These are phyloP conservation scores for Hymenoscyphus occultus DNA, from an alignment of 2,329 filamentous ascomycete species.

Conservation along the genomic window DNA sequence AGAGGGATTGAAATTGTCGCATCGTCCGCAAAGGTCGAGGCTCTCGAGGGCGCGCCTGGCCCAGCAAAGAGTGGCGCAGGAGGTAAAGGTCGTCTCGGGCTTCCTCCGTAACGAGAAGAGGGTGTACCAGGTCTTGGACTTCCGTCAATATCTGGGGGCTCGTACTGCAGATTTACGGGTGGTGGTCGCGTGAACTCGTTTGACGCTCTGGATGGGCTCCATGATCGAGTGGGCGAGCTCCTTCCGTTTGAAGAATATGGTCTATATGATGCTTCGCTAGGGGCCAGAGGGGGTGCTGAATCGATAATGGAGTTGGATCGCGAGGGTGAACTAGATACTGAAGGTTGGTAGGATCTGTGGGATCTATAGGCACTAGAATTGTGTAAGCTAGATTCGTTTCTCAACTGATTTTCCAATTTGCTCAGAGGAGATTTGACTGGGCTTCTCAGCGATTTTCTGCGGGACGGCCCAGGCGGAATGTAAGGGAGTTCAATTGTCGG, in stretches of 20 bases:
- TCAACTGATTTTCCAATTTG: conserved; percentile 21
- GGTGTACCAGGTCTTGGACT: conserved; percentile 87
- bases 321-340: conserved; percentile 44
- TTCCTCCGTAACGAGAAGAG: conserved; percentile 83
- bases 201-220: conserved; percentile 52
- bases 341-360: conserved; percentile 48
- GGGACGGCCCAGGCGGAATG: conserved; percentile 51
- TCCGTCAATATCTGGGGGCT: conserved; percentile 85
- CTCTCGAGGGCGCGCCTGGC: conserved; percentile 48
- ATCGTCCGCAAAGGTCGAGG: conserved; percentile 58
- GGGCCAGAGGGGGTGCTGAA: conserved; percentile 59
- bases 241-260: conserved; percentile 51
- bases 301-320: conserved; percentile 50
- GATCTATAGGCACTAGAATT: conserved; percentile 31
- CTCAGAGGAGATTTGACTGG: conserved; percentile 39
- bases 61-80: conserved; percentile 80
- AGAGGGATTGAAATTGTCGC: conserved; percentile 72
- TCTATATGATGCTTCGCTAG: conserved; percentile 62
- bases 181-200: conserved; percentile 65
- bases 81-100: conserved; percentile 80
- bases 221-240: conserved; percentile 55
- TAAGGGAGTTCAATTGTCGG: conserved; percentile 41
- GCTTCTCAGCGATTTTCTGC: conserved; percentile 37
- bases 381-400: conserved; percentile 30
- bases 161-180: conserved; percentile 71